Evolutionary conservation across 2,329 filamentous ascomycete genomes (phyloP).

Genomic region (Apiospora marii): DNA sequence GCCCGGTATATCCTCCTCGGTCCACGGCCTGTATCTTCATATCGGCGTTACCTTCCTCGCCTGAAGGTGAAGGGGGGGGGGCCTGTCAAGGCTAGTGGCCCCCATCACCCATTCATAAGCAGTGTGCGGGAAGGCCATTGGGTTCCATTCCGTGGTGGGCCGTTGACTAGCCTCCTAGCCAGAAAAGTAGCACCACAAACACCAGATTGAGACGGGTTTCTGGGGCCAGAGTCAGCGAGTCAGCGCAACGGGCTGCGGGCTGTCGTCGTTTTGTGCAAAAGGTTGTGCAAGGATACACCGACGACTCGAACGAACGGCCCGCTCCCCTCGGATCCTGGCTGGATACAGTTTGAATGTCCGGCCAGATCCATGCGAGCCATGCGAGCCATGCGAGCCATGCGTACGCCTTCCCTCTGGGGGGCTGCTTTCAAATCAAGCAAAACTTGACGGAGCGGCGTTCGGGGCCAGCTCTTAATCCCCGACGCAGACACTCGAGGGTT

Average conservation of each 20-base stretch:
- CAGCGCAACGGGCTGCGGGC: background rate
- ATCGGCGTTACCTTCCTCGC: constrained; percentile 15
- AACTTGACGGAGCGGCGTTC: constrained; percentile 3
- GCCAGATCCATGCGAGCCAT: constrained; percentile 11
- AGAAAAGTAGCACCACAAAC: constrained; percentile 11
- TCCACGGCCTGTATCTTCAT: background rate
- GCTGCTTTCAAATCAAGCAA: constrained; percentile 12
- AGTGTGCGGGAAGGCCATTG: constrained; percentile 18
- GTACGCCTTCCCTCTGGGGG: background rate
- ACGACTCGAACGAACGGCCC: constrained; percentile 10
- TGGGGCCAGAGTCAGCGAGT: background rate
- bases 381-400: background rate
- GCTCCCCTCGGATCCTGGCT: background rate
- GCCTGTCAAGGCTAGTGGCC: constrained; percentile 13
- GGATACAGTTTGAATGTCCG: constrained; percentile 23
- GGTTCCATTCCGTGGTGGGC: constrained; percentile 14
- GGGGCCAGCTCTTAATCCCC: background rate
- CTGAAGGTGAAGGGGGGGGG: constrained; percentile 12
- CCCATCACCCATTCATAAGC: constrained; percentile 10
- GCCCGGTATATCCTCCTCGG: background rate
- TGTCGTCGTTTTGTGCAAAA: background rate
- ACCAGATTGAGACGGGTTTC: constrained; percentile 10
- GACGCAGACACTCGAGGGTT: background rate
- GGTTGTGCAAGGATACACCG: background rate
- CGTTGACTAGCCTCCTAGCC: background rate